These are phyloP conservation scores for Alternaria brassicicola DNA, from an alignment of 2,329 filamentous ascomycete species.

Conservation along the genomic window DNA sequence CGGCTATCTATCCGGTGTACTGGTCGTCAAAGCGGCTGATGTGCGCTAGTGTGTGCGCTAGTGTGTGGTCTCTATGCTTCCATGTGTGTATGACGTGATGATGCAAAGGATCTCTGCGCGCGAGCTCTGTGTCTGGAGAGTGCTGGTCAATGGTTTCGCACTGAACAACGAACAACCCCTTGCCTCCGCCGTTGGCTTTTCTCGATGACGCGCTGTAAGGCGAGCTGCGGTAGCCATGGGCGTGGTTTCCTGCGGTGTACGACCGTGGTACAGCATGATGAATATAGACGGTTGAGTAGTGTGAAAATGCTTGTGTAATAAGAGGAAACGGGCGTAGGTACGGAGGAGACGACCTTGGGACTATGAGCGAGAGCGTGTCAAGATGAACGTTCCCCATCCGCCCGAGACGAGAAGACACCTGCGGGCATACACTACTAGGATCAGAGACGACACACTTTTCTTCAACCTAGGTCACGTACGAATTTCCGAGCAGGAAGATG, in stretches of 20 bases:
- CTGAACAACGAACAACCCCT: background rate
- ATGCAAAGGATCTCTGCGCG: background rate
- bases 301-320: background rate
- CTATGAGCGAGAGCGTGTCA: background rate
- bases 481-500: too few relatives aligned
- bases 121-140: background rate
- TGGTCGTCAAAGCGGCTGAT: background rate
- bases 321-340: background rate
- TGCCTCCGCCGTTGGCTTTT: background rate
- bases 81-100: background rate
- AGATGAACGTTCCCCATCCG: background rate
- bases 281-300: background rate
- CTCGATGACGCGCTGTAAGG: background rate
- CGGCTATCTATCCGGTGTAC: background rate
- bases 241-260: background rate
- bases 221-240: background rate
- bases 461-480: too few relatives aligned
- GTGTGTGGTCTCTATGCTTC: background rate
- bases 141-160: background rate
- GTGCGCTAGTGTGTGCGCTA: background rate
- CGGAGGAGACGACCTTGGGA: background rate
- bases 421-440: too few relatives aligned
- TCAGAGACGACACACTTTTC: too few relatives aligned
- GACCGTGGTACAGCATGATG: background rate
- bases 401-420: background rate